Base-by-base conservation (phyloP, 2,329 filamentous ascomycete species). In the Coniochaeta sp. region DNA sequence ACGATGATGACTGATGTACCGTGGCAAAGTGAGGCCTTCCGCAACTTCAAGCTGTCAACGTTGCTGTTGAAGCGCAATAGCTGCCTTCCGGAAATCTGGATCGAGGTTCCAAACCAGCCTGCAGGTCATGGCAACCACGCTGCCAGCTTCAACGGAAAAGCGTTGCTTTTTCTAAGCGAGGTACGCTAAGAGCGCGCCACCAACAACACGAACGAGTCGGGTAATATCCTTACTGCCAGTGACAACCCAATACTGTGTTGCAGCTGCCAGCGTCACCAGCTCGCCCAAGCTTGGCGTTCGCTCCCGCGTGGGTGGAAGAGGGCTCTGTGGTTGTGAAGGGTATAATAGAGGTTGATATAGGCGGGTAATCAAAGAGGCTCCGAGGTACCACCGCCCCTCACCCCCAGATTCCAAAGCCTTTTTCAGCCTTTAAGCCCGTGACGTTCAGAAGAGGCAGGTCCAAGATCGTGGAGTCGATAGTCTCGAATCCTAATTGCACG, bases 321-420 rank as follows among this genome's bases (percentile, higher is more conserved):
- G 7, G 4, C 16, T 2, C 19, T 22, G 22, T 34, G 28, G 26
- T 40, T 19, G 26, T 28, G 52, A 22, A 16, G 19, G 52, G 14
- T 55, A 55, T 55, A 55, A 19, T n/a, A 6, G 2, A 55, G 26
- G 33, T 16, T 63, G 63, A 63, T 71, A 70, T 68, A 66, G 64
- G 62, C 60, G 28, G 61, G 67, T 65, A 68, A 70, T 67, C 66
- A 70, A 67, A 69, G 65, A 71, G 64, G 59, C 62, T 62, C 69
- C 70, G 70, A 72, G 61, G 65, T 70, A 70, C 64, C 66, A 69
- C 69, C 69, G 69, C 63, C 65, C 57, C 61, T 64, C 55, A 59
- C 62, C 63, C 64, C 60, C 34, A 63, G 36, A 22, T 36, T 12
- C 31, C 19, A 34, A 38, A 40, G 33, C 31, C n/a, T n/a, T 40